Conservation (phyloP, 2,329 filamentous ascomycete genomes). For the Curvularia sp. region DNA sequence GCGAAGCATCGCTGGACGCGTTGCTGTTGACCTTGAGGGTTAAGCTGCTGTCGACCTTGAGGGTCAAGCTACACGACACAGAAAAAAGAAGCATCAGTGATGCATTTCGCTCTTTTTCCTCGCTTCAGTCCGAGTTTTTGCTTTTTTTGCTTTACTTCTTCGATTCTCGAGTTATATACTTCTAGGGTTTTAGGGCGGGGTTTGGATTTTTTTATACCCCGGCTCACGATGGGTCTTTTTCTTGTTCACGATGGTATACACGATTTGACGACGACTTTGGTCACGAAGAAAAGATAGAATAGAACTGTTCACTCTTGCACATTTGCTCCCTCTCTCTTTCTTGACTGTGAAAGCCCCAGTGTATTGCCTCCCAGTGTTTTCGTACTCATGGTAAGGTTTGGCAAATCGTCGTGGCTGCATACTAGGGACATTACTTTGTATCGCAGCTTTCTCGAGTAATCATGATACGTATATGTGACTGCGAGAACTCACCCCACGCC, state of each 20-base stretch:
- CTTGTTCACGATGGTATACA: neutral
- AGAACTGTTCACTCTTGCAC: too few relatives aligned
- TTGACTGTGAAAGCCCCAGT: too few relatives aligned
- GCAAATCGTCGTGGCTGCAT: too few relatives aligned
- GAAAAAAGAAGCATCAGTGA: neutral
- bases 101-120: neutral
- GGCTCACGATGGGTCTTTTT: neutral
- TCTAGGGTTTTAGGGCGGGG: neutral
- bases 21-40: constrained; percentile 7
- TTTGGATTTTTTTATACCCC: neutral
- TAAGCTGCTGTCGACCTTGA: neutral
- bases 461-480: too few relatives aligned
- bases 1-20: constrained; percentile 36
- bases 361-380: too few relatives aligned
- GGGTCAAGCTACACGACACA: neutral
- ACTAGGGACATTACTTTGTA: too few relatives aligned
- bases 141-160: neutral
- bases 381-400: too few relatives aligned
- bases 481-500: too few relatives aligned
- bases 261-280: too few relatives aligned
- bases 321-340: too few relatives aligned
- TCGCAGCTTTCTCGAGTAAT: too few relatives aligned
- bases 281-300: too few relatives aligned
- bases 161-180: neutral
- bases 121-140: neutral